Conservation (phyloP, 129 eudicot genomes). For the Pittosporum tobira region DNA sequence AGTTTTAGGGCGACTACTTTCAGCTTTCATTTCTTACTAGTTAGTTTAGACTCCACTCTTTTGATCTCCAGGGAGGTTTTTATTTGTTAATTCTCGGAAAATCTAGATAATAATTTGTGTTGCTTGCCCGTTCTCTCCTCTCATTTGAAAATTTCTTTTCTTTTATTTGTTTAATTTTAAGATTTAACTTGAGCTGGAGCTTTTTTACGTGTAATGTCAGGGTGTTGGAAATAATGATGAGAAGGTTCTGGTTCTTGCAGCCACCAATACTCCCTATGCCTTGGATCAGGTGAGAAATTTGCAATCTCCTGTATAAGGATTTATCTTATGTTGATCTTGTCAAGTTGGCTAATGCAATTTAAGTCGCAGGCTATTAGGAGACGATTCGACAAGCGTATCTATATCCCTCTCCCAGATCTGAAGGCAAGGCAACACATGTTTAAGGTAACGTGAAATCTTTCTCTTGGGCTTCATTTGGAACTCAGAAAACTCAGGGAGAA, state of each 20-base stretch:
- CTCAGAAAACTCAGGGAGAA: no score
- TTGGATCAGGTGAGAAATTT: conserved; percentile 46
- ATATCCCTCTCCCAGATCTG: conserved; percentile 51
- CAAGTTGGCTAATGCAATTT: conserved; percentile 4
- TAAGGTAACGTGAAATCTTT: conserved; percentile 25
- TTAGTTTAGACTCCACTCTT: background rate
- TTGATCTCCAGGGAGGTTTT: no score
- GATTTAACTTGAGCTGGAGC: background rate
- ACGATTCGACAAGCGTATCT: conserved; percentile 50
- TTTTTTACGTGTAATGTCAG: conserved; percentile 20
- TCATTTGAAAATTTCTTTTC: background rate
- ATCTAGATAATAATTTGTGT: no score
- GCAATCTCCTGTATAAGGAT: background rate
- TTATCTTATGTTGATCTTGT: background rate
- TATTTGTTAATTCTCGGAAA: no score
- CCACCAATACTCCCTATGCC: conserved; percentile 70
- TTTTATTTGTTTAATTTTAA: background rate
- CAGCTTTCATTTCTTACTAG: background rate
- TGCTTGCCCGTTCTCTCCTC: no score
- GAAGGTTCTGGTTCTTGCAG: conserved; percentile 70
- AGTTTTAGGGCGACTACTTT: background rate
- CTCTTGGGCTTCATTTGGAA: background rate
- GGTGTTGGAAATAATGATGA: conserved; percentile 62
- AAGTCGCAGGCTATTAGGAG: conserved; percentile 45
- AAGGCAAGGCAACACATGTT: conserved; percentile 66